A percentile compares a stretch with the other conserved stretches of the same genome.
phyloP scores from a whole-genome alignment of 192 early-diverging fungal species.

The Entrophospora sp. region DNA sequence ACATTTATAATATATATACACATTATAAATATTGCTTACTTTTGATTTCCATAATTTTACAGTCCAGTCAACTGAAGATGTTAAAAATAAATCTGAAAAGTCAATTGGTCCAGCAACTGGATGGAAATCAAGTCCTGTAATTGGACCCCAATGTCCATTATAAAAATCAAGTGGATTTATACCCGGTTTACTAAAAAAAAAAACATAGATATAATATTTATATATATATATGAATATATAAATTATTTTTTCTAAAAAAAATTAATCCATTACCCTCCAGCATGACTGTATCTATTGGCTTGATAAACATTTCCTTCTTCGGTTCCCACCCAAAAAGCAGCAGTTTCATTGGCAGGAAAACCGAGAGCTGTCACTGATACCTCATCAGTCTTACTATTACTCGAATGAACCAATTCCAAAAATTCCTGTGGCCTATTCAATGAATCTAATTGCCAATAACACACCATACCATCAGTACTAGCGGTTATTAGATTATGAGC shows the following conservation, averaged over 20 bases:
- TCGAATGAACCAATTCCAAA: conserved; percentile 66
- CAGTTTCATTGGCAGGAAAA: conserved; percentile 89
- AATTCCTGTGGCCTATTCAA: conserved; percentile 83
- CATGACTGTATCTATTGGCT: conserved; percentile 90
- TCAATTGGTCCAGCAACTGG: conserved; percentile 72
- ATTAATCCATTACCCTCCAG: conserved; percentile 59
- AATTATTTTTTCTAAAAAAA: background rate
- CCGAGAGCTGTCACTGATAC: conserved; percentile 85
- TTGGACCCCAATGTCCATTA: conserved; percentile 76
- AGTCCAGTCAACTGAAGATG: conserved; percentile 93
- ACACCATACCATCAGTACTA: conserved; percentile 91
- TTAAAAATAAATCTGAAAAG: conserved; percentile 89
- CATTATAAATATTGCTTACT: conserved; percentile 20
- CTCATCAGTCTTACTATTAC: conserved; percentile 80
- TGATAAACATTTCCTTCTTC: conserved; percentile 94
- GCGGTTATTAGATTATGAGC: conserved; percentile 89
- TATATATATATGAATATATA: too few relatives aligned
- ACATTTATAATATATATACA: background rate
- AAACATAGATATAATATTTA: too few relatives aligned
- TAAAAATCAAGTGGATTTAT: conserved; percentile 81
- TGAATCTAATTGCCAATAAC: conserved; percentile 97
- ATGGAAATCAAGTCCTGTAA: conserved; percentile 90
- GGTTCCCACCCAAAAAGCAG: conserved; percentile 91
- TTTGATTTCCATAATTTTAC: conserved; percentile 89
- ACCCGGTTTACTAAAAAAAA: conserved; percentile 81